These are phyloP conservation scores for Coffea humblotiana DNA, from an alignment of 305 asterid species.

Conservation along the genomic window DNA sequence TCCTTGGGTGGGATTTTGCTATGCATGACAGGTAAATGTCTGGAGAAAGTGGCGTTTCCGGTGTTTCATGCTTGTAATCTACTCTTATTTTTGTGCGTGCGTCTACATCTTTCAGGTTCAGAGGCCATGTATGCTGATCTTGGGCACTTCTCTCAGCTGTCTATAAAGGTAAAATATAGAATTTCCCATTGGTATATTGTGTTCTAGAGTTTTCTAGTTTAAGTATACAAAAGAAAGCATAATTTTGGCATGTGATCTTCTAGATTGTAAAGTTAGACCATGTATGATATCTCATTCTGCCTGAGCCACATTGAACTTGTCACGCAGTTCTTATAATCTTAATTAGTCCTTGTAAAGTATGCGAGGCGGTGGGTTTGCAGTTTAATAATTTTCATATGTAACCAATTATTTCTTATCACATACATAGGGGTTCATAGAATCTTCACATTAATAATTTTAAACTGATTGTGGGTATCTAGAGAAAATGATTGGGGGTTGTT, in stretches of 20 bases:
- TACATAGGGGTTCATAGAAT: too few relatives aligned
- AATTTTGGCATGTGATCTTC: background rate
- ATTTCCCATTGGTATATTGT: background rate
- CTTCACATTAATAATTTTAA: too few relatives aligned
- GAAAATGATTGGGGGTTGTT: background rate
- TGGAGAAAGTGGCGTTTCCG: constrained; percentile 3
- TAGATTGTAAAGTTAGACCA: background rate
- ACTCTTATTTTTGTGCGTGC: background rate
- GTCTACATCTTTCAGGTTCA: constrained; percentile 50
- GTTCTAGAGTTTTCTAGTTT: background rate
- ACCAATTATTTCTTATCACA: background rate
- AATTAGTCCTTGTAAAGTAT: background rate
- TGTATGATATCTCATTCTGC: background rate
- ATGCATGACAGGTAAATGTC: constrained; percentile 70
- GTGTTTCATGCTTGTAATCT: constrained; percentile 1
- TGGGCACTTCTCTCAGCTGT: constrained; percentile 89
- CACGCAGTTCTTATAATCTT: background rate
- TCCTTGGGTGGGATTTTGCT: constrained; percentile 87
- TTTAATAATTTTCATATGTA: background rate
- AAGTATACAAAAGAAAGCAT: background rate
- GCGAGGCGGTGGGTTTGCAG: background rate
- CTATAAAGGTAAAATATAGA: constrained; percentile 60
- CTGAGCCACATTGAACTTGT: background rate
- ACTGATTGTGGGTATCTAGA: background rate
- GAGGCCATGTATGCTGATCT: constrained; percentile 99